Percentiles rank a stretch among this genome's conserved stretches.
These are phyloP conservation scores for Thermothielavioides terrestris DNA, from an alignment of 495 filamentous ascomycete species.

Conservation along the genomic window DNA sequence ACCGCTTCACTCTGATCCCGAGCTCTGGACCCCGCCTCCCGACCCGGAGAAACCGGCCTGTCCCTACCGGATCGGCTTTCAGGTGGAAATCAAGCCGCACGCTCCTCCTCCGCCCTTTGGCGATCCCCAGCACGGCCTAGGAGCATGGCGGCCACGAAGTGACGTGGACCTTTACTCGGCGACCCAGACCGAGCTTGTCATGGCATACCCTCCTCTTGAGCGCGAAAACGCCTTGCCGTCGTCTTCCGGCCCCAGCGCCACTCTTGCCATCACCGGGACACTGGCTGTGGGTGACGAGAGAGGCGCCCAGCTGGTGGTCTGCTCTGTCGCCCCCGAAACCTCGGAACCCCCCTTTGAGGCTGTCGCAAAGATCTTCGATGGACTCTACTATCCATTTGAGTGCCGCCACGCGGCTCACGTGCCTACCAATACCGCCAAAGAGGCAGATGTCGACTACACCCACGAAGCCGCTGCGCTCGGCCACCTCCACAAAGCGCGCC, in stretches of 20 bases:
- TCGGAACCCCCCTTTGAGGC: background rate
- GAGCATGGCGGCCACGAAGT: background rate
- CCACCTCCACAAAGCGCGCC: background rate
- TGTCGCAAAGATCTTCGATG: slow-evolving; percentile 15
- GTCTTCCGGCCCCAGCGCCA: background rate
- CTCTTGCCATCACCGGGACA: background rate
- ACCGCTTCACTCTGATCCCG: no score
- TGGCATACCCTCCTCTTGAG: slow-evolving; percentile 1
- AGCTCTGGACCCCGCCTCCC: background rate
- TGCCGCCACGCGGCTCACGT: background rate
- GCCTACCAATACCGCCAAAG: background rate
- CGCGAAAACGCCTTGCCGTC: background rate
- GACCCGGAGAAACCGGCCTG: slow-evolving; percentile 5
- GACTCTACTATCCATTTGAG: slow-evolving; percentile 10
- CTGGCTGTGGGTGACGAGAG: slow-evolving; percentile 2
- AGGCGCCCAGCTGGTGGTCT: slow-evolving; percentile 2
- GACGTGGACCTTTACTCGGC: background rate
- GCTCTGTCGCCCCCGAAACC: background rate
- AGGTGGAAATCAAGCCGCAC: slow-evolving; percentile 5
- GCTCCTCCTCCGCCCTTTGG: slow-evolving; percentile 5
- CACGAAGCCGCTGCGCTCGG: slow-evolving; percentile 11
- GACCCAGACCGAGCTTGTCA: slow-evolving; percentile 1
- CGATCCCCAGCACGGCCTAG: slow-evolving; percentile 1
- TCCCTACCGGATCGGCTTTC: background rate
- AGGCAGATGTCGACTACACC: slow-evolving; percentile 12